A percentile compares a stretch with the other conserved stretches of the same genome.
Conservation (phyloP, 352 stramenopile genomes). For the Phytophthora citrophthora region DNA sequence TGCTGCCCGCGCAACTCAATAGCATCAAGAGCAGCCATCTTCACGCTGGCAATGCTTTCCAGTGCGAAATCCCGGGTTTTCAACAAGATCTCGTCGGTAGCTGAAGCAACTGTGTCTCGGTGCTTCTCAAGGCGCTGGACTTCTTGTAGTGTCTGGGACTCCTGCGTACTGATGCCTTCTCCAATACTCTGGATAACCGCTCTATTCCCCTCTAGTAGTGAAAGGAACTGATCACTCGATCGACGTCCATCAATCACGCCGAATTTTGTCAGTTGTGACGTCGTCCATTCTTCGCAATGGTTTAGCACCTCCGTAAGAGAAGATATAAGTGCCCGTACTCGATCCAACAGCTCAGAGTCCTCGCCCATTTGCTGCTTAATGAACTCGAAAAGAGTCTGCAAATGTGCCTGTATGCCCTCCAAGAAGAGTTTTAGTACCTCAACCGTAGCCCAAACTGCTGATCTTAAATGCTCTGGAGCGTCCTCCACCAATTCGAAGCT, state of each 20-base stretch:
- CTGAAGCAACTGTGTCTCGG: slow-evolving; percentile 38
- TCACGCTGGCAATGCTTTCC: slow-evolving; percentile 45
- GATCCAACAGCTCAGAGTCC: slow-evolving; percentile 2
- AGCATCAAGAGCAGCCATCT: slow-evolving; percentile 40
- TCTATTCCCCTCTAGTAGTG: slow-evolving; percentile 13
- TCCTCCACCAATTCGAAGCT: not conserved
- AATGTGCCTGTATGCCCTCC: slow-evolving; percentile 11
- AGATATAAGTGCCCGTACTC: not conserved
- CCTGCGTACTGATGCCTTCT: slow-evolving; percentile 36
- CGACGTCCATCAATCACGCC: slow-evolving; percentile 22
- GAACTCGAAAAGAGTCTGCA: slow-evolving; percentile 6
- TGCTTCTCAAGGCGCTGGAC: slow-evolving; percentile 56
- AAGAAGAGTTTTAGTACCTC: slow-evolving; percentile 10
- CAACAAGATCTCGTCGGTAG: slow-evolving; percentile 47
- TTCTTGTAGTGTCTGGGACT: slow-evolving; percentile 49
- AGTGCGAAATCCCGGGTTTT: slow-evolving; percentile 49
- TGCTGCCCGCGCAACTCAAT: slow-evolving; percentile 38
- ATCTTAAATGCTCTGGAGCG: slow-evolving; percentile 5
- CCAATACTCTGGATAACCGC: slow-evolving; percentile 23
- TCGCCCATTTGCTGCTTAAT: slow-evolving; percentile 1
- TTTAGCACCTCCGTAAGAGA: slow-evolving; percentile 11
- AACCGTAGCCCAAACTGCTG: not conserved
- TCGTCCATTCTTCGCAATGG: slow-evolving; percentile 2
- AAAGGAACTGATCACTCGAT: slow-evolving; percentile 17
- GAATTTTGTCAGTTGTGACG: not conserved